phyloP scores from a whole-genome alignment of 345 rosid species.

The Heritiera fomes region DNA sequence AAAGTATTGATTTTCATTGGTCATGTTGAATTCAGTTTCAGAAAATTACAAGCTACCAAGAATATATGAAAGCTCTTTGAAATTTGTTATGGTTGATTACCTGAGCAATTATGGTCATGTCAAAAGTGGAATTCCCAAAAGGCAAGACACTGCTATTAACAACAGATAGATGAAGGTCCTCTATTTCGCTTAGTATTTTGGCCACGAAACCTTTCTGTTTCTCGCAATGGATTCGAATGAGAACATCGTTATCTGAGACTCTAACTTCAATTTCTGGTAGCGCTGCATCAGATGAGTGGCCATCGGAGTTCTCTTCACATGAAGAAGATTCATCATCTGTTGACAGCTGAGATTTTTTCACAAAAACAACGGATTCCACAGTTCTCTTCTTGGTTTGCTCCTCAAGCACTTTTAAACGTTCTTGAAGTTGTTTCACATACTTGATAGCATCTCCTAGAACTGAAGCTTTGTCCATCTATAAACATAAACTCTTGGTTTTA shows the following conservation, averaged over 20 bases:
- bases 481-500: background rate
- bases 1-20: background rate
- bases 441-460: slow-evolving; percentile 73
- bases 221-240: slow-evolving; percentile 62
- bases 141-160: slow-evolving; percentile 55
- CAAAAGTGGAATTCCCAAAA: slow-evolving; percentile 62
- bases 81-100: slow-evolving; percentile 30
- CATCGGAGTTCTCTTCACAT: slow-evolving; percentile 38
- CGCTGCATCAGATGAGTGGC: slow-evolving; percentile 24
- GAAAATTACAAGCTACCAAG: background rate
- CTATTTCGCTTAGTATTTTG: slow-evolving; percentile 51
- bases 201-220: slow-evolving; percentile 46
- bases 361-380: slow-evolving; percentile 56
- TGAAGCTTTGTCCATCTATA: slow-evolving; percentile 65
- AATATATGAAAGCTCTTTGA: background rate
- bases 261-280: slow-evolving; percentile 70
- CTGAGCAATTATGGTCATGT: slow-evolving; percentile 62
- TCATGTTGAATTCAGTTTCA: background rate
- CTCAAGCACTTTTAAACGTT: slow-evolving; percentile 46
- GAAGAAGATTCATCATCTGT: slow-evolving; percentile 44
- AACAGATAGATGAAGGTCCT: slow-evolving; percentile 50
- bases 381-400: slow-evolving; percentile 54
- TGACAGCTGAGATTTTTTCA: slow-evolving; percentile 53
- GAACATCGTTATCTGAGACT: slow-evolving; percentile 51
- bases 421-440: slow-evolving; percentile 72